Conservation (phyloP, 148 eudicot species). For the Chenopodium suecicum region DNA sequence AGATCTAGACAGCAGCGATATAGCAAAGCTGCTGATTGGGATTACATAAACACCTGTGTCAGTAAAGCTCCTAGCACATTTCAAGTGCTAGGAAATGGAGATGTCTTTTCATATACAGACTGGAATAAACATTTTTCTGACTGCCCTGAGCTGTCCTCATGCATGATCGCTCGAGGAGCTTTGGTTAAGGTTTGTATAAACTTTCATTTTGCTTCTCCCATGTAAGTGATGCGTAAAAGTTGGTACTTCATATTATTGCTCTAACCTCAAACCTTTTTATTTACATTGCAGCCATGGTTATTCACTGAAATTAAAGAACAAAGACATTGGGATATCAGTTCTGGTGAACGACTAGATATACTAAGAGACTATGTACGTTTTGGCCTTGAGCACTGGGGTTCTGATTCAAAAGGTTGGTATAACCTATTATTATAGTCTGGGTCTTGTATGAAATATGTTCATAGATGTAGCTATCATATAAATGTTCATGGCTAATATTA, state of each 20-base stretch:
- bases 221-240: not conserved
- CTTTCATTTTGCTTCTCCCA: not conserved
- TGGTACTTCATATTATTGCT: not conserved
- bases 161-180: slow-evolving; percentile 99
- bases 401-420: slow-evolving; percentile 85
- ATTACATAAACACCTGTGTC: slow-evolving; percentile 68
- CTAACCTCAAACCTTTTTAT: not conserved
- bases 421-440: not conserved
- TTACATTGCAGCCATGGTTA: slow-evolving; percentile 82
- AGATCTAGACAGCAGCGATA: slow-evolving; percentile 96
- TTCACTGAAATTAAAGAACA: slow-evolving; percentile 99
- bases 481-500: not conserved
- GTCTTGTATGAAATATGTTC: not conserved
- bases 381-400: slow-evolving; percentile 99
- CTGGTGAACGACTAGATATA: slow-evolving; percentile 78
- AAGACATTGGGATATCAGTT: slow-evolving; percentile 93
- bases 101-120: slow-evolving; percentile 79
- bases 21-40: slow-evolving; percentile 97
- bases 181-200: slow-evolving; percentile 62
- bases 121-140: slow-evolving; percentile 79
- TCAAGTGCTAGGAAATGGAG: slow-evolving; percentile 94
- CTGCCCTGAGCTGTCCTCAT: slow-evolving; percentile 82
- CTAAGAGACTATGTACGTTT: slow-evolving; percentile 83
- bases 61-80: slow-evolving; percentile 60
- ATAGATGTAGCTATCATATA: not conserved